Base-by-base conservation (phyloP, 257 asterid species). In the Gentiana macrophylla region DNA sequence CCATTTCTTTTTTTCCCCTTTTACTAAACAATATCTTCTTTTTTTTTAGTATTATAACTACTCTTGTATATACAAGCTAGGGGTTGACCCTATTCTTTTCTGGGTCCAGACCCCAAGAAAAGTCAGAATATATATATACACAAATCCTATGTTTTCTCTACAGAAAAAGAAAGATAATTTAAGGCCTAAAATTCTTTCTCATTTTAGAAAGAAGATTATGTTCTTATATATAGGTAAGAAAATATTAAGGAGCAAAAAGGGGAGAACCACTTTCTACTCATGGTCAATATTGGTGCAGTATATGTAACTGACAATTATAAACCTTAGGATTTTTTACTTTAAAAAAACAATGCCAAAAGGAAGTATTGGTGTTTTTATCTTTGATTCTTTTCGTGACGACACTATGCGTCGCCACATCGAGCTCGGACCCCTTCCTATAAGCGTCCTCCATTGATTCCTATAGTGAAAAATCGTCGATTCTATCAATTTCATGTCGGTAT, bases 231-330 rank as follows among this genome's bases (percentile, higher is more conserved):
- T 41, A 41, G 6, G 6, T 6, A 12, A 41, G 46, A 41, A 41
- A 10, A 5, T 10, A 41, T 10, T 5, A 41, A 10, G 32, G 61
- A 74, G 67, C 49, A 37, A 49, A 67, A 35, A 32, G 35, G 52
- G 80, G 78, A 37, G 3, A 35, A 44, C 84, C 78, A 57, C 66
- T 57, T 41, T 10, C 38, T 62, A 68, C 63, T 13, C 36, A 34
- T 3, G 65, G 66, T 51, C 35, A 41, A 41, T 41, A 41, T 3
- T 41, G 46, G 46, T 10, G 9, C 6, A 41, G 46, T 10, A 5
- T 41, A 7, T 41, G 5, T 10, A 41, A 41, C 46, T 7, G 6
- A 41, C 46, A 41, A 41, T 41, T 41, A 5, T 3, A 41, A 5
- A 41, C 46, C 46, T 41, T 24, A 0, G 24, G 24, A 24, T 24